These are phyloP conservation scores for Camellia sinensis DNA, from an alignment of 148 eudicot genomes.

Conservation along the genomic window DNA sequence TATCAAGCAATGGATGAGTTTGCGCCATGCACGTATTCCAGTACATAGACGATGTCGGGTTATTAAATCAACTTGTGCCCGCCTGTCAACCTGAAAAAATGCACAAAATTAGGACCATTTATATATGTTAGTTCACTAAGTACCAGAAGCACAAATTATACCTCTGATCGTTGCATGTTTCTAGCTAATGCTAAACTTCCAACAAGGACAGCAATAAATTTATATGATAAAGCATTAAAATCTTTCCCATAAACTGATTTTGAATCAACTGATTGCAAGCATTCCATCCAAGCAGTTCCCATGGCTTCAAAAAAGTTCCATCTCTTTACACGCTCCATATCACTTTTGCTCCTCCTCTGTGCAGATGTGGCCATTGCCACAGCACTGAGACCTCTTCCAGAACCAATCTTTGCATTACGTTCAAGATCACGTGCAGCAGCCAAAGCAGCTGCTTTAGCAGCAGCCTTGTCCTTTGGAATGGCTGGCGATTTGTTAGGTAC, in stretches of 20 bases:
- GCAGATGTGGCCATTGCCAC: slow-evolving; percentile 99
- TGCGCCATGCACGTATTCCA: slow-evolving; percentile 93
- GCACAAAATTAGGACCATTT: background rate
- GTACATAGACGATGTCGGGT: slow-evolving; percentile 58
- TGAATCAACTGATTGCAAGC: slow-evolving; percentile 89
- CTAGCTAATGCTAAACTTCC: slow-evolving; percentile 97
- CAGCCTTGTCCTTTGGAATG: slow-evolving; percentile 81
- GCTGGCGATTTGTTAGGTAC: slow-evolving; percentile 48
- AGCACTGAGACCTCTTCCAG: slow-evolving; percentile 99
- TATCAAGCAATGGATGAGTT: slow-evolving; percentile 77
- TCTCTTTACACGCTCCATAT: slow-evolving; percentile 81
- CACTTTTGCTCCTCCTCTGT: slow-evolving; percentile 79
- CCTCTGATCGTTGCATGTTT: slow-evolving; percentile 98
- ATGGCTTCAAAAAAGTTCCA: slow-evolving; percentile 97
- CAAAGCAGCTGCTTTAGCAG: slow-evolving; percentile 98
- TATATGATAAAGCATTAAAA: slow-evolving; percentile 86
- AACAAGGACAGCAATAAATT: slow-evolving; percentile 90
- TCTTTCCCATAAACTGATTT: slow-evolving; percentile 91
- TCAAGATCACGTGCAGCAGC: slow-evolving; percentile 99
- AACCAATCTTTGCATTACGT: slow-evolving; percentile 94
- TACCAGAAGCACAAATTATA: slow-evolving; percentile 20
- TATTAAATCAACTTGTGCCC: slow-evolving; percentile 71
- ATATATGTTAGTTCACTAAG: slow-evolving; percentile 1
- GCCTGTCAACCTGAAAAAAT: slow-evolving; percentile 72
- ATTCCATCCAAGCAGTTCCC: slow-evolving; percentile 98